Base-by-base conservation (phyloP, 371 early-diverging fungal species). In the Phascolomyces articulosus region DNA sequence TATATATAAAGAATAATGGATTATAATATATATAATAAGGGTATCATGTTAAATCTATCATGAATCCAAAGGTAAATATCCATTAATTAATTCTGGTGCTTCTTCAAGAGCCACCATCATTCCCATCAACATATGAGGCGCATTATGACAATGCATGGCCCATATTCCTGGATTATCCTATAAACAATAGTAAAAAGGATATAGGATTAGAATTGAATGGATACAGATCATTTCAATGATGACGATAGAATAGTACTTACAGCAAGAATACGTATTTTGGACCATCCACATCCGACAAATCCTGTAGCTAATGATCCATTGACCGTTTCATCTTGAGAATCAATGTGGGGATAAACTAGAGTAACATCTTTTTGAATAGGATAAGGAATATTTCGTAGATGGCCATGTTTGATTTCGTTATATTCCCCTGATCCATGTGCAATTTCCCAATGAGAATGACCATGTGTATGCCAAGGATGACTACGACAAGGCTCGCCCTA, bases 381-480 rank as follows among this genome's bases (percentile, higher is more conserved):
- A n/a, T 48, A 18, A 23, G 66, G 59, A 18, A 73, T 31, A 47
- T 71, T 80, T 21, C 69, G 63, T 3, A 63, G 66, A 18, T 67
- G 15, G 0, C 66, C 66, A 59, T 80, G 70, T 24, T 62, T 28
- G 28, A 65, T 67, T 29, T 75, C 70, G 16, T 66, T 58, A 27
- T 81, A 81, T 60, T 78, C 77, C 8, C 82, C 82, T 58, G 63
- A n/a, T 15, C 82, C 82, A 18, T 70, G 51, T 0, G 82, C 82
- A 29, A 81, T 76, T 53, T 71, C 71, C 70, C 74, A 81, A 58
- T 81, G 82, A 2, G 77, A 78, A 27, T 81, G 82, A 6, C 82
- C 82, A 28, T 81, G 82, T 2, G 78, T 81, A 41, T 81, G 82
- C 82, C 82, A 81, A 11, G 79, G 82, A 64, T 81, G 82, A 40